phyloP scores from a whole-genome alignment of 352 stramenopile genomes.

The Thalassiosira exigua region DNA sequence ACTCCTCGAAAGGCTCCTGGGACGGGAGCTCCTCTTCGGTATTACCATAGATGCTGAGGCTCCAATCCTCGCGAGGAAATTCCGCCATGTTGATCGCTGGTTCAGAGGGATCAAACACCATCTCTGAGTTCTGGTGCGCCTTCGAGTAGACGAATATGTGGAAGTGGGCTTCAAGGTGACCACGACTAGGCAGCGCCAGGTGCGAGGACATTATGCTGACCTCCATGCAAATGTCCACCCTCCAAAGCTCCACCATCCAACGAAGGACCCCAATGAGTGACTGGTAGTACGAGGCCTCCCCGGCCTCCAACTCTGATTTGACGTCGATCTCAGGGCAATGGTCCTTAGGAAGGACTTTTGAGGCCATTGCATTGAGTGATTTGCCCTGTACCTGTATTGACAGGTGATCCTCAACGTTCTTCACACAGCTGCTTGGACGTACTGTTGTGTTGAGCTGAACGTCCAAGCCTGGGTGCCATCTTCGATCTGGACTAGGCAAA shows the following conservation, averaged over 20 bases:
- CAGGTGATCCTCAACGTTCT: slow-evolving; percentile 43
- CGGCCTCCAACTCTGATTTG: background rate
- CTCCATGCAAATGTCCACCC: slow-evolving; percentile 60
- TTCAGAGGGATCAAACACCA: slow-evolving; percentile 47
- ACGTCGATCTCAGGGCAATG: slow-evolving; percentile 57
- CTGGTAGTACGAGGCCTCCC: slow-evolving; percentile 47
- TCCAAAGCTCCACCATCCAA: slow-evolving; percentile 65
- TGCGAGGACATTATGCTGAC: slow-evolving; percentile 58
- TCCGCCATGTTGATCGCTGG: slow-evolving; percentile 15
- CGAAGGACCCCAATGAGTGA: slow-evolving; percentile 55
- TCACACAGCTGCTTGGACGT: slow-evolving; percentile 21
- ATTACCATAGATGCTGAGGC: slow-evolving; percentile 41
- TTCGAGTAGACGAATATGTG: slow-evolving; percentile 36
- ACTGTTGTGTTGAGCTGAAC: slow-evolving; percentile 38
- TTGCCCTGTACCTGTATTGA: slow-evolving; percentile 15
- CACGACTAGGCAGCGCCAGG: slow-evolving; percentile 57
- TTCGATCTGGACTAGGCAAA: slow-evolving; percentile 17
- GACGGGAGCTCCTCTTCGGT: slow-evolving; percentile 9
- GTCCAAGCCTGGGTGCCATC: slow-evolving; percentile 48
- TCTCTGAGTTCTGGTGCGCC: slow-evolving; percentile 28
- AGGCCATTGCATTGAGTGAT: background rate
- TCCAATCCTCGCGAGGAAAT: slow-evolving; percentile 50
- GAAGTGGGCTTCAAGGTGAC: slow-evolving; percentile 34
- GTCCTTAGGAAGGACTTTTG: slow-evolving; percentile 10
- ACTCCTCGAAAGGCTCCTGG: slow-evolving; percentile 48